Evolutionary conservation across 2,329 filamentous ascomycete genomes (phyloP).

Genomic region (Plectosphaerella sp.): DNA sequence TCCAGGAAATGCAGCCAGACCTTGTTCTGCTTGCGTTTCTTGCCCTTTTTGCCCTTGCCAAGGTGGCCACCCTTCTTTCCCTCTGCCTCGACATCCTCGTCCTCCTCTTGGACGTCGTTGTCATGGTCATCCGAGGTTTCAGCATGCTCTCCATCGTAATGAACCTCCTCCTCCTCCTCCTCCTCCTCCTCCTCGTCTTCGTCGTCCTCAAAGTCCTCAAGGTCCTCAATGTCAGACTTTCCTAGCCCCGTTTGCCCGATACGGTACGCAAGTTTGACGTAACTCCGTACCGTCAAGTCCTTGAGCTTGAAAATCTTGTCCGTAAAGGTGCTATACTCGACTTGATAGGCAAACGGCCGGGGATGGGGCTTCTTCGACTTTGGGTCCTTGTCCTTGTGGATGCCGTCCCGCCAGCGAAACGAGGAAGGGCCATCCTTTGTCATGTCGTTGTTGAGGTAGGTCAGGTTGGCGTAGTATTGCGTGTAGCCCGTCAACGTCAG

Average conservation of each 20-base stretch:
- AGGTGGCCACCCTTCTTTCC: slow-evolving; percentile 41
- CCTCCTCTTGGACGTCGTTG: slow-evolving; percentile 17
- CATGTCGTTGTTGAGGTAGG: slow-evolving; percentile 74
- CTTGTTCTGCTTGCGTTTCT: slow-evolving; percentile 56
- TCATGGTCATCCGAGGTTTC: slow-evolving; percentile 22
- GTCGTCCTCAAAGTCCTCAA: slow-evolving; percentile 15
- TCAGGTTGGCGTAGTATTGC: slow-evolving; percentile 95
- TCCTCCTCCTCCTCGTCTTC: slow-evolving; percentile 17
- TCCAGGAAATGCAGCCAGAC: slow-evolving; percentile 74
- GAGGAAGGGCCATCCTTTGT: slow-evolving; percentile 24
- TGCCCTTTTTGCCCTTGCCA: slow-evolving; percentile 50
- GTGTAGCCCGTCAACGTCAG: slow-evolving; percentile 76
- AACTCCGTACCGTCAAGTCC: slow-evolving; percentile 81
- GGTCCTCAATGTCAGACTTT: slow-evolving; percentile 17
- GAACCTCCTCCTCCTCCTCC: too few relatives aligned
- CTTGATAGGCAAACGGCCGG: slow-evolving; percentile 65
- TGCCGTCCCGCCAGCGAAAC: slow-evolving; percentile 58
- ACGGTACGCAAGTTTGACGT: slow-evolving; percentile 71
- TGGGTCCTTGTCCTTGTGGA: slow-evolving; percentile 55
- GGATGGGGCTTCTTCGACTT: slow-evolving; percentile 51
- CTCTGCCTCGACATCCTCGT: slow-evolving; percentile 29
- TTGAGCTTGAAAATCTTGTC: slow-evolving; percentile 71
- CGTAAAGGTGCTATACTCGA: slow-evolving; percentile 81
- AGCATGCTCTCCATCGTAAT: slow-evolving; percentile 17
- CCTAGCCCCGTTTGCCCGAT: slow-evolving; percentile 53